Conservation (phyloP, 306 rosid genomes). For the Medicago ruthenica region DNA sequence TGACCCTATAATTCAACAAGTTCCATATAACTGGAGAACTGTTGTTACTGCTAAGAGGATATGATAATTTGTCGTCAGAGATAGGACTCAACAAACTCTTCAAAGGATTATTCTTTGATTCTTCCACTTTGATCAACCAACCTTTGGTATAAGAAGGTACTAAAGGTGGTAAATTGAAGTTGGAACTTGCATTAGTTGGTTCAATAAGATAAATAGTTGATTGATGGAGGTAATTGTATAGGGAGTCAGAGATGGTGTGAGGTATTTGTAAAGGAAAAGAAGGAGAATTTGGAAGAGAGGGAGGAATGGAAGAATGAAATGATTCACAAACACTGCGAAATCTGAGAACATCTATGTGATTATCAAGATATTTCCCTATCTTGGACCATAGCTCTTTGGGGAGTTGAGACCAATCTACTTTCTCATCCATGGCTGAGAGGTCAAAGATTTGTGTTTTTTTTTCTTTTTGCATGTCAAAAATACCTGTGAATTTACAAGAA, state of each 20-base stretch:
- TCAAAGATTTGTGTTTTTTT: background rate
- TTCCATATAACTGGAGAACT: conserved; percentile 28
- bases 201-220: conserved; percentile 49
- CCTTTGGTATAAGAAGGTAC: conserved; percentile 37
- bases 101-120: conserved; percentile 29
- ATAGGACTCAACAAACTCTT: conserved; percentile 49
- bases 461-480: background rate
- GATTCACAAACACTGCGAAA: conserved; percentile 60
- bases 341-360: conserved; percentile 53
- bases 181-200: conserved; percentile 10
- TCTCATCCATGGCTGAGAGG: conserved; percentile 29
- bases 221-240: conserved; percentile 1
- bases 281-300: conserved; percentile 33
- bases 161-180: background rate
- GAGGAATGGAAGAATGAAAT: conserved; percentile 55
- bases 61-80: conserved; percentile 34
- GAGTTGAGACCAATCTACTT: conserved; percentile 55
- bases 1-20: conserved; percentile 42
- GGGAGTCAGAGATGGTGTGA: conserved; percentile 3
- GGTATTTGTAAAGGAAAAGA: conserved; percentile 50
- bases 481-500: background rate
- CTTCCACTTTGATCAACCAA: conserved; percentile 52
- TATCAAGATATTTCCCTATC: conserved; percentile 51
- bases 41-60: background rate
- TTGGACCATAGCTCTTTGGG: conserved; percentile 58